A percentile compares a stretch with the other conserved stretches of the same genome.
Conservation (phyloP, 2,329 filamentous ascomycete genomes). For the Sarocladium oryzae region DNA sequence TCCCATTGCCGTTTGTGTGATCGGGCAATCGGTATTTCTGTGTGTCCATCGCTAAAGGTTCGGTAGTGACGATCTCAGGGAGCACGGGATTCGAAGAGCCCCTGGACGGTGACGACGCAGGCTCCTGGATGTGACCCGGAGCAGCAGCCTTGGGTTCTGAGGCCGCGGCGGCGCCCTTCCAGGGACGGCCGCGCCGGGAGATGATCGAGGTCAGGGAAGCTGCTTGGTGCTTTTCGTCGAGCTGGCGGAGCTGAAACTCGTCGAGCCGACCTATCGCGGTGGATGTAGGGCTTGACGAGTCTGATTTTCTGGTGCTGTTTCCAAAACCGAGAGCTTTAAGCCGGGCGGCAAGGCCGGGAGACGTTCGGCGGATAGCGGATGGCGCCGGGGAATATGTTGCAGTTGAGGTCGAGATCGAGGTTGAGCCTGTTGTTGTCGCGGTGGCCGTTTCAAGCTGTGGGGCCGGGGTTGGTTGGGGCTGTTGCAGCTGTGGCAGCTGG, state of each 20-base stretch:
- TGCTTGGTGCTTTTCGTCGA: slow-evolving; percentile 61
- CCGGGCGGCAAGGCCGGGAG: slow-evolving; percentile 57
- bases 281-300: slow-evolving; percentile 17
- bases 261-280: slow-evolving; percentile 61
- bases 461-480: slow-evolving; percentile 3
- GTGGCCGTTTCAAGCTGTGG: slow-evolving; percentile 15
- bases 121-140: background rate
- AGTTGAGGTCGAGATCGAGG: slow-evolving; percentile 13
- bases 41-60: slow-evolving; percentile 59
- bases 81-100: slow-evolving; percentile 26
- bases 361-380: slow-evolving; percentile 46
- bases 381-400: slow-evolving; percentile 14
- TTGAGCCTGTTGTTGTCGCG: background rate
- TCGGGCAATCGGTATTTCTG: slow-evolving; percentile 71
- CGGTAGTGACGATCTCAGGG: slow-evolving; percentile 44
- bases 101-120: background rate
- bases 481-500: slow-evolving; percentile 2
- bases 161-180: slow-evolving; percentile 55
- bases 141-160: background rate
- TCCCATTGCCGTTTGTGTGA: slow-evolving; percentile 60
- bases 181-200: slow-evolving; percentile 62
- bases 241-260: slow-evolving; percentile 61
- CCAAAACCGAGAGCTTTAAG: slow-evolving; percentile 60
- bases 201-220: slow-evolving; percentile 44
- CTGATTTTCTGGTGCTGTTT: slow-evolving; percentile 28